Evolutionary conservation across 2,329 filamentous ascomycete genomes (phyloP), one percentile per base, ranked within the genome.

Genomic region (Rhynchosporium agropyri): DNA sequence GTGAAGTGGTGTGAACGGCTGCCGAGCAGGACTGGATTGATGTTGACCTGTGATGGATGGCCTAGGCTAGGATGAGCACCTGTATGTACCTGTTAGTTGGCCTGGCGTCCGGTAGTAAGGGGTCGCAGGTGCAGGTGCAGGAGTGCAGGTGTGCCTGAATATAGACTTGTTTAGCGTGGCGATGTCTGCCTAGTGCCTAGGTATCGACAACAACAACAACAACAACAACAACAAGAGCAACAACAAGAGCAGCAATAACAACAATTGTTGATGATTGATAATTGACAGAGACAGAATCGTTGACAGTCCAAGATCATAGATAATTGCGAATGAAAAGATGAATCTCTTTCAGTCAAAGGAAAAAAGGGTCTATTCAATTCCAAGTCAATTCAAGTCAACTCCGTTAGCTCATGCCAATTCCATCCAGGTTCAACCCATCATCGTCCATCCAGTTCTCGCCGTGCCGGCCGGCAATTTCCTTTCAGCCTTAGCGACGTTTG

Each of bases 401-500:
- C 4, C 3, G 40, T 9, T 42, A 9, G 10, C 2, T 9, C 15
- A 9, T 42, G 4, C 9, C 50, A 2, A 40, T 48, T 51, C 59
- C 60, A 60, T 60, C 46, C 31, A 51, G 15, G 42, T 40, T 46
- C 53, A 43, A 4, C 13, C 13, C 9, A 43, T 4, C 20, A 12
- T 6, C 6, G 15, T 5, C 12, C 5, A 4, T 43, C 5, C 20
- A 6, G 42, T 43, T 5, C 42, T 4, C 3, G 12, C 42, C 5
- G 42, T 43, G 42, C 42, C 2, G 46, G 42, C 42, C 2, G 46
- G 65, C 67, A 72, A 72, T 72, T 72, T 73, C 69, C 69, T 72
- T 73, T 72, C 65, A 67, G 64, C 63, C 66, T 70, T 70, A 70
- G 70, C 67, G 69, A 71, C 60, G 68, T 66, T 69, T 69, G 62